phyloP scores from a whole-genome alignment of 1,284 basidiomycete genomes.

The Sporisorium iseilematis-ciliati region DNA sequence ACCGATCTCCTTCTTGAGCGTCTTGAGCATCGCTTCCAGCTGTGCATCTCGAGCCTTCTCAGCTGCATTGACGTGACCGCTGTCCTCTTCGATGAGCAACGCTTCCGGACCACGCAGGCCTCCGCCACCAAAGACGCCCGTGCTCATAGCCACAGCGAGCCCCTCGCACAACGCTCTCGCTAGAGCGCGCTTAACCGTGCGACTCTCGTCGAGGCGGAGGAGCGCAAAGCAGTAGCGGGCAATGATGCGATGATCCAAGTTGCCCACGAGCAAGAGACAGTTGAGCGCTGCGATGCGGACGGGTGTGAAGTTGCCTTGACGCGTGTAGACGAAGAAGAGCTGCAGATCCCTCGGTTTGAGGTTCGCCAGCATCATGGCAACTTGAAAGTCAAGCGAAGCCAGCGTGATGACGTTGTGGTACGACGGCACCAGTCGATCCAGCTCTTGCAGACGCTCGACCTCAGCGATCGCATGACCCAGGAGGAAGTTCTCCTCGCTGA shows the following conservation, averaged over 20 bases:
- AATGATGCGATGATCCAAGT: conserved; percentile 74
- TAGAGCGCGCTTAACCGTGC: conserved; percentile 84
- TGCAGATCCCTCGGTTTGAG: conserved; percentile 84
- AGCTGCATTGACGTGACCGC: conserved; percentile 40
- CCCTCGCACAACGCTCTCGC: conserved; percentile 87
- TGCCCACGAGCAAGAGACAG: conserved; percentile 87
- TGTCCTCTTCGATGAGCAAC: conserved; percentile 55
- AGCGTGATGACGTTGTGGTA: conserved; percentile 93
- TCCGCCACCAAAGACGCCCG: conserved; percentile 81
- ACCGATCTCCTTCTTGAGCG: conserved; percentile 65
- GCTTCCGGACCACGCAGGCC: conserved; percentile 48
- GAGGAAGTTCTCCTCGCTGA: conserved; percentile 56
- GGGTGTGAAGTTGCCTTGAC: conserved; percentile 81
- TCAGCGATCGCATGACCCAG: conserved; percentile 57
- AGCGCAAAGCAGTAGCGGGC: conserved; percentile 92
- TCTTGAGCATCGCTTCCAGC: conserved; percentile 72
- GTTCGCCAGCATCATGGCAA: conserved; percentile 56
- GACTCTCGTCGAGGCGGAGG: conserved; percentile 86
- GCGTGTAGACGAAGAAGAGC: conserved; percentile 87
- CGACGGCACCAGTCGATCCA: conserved; percentile 95
- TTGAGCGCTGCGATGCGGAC: conserved; percentile 94
- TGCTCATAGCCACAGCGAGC: conserved; percentile 84
- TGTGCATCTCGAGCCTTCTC: conserved; percentile 72
- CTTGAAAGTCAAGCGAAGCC: conserved; percentile 72
- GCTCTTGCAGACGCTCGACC: conserved; percentile 89